phyloP scores from a whole-genome alignment of 2,329 filamentous ascomycete genomes.

The Thielaviopsis euricoi region DNA sequence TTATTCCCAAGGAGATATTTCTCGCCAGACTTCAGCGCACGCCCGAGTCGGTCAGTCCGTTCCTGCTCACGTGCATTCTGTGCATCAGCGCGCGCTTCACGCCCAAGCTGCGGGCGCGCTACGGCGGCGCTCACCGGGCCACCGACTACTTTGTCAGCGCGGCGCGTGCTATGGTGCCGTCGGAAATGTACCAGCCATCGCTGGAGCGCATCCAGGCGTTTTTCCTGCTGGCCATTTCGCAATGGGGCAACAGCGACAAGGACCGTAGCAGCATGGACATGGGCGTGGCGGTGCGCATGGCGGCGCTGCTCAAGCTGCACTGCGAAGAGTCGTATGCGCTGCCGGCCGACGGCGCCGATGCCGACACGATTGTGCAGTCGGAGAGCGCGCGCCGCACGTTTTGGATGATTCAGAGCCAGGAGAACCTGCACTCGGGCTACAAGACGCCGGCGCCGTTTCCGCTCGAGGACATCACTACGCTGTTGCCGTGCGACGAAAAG shows the following conservation, averaged over 20 bases:
- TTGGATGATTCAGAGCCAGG: slow-evolving; percentile 23
- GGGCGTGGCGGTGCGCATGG: slow-evolving; percentile 23
- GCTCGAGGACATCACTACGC: slow-evolving; percentile 20
- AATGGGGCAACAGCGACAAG: slow-evolving; percentile 21
- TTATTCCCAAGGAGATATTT: slow-evolving; percentile 19
- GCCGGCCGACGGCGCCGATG: slow-evolving; percentile 15
- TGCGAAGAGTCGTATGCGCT: slow-evolving; percentile 22
- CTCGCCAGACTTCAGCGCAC: slow-evolving; percentile 15
- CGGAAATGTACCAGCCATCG: slow-evolving; percentile 18
- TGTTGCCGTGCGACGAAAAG: slow-evolving; percentile 21
- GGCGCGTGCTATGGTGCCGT: slow-evolving; percentile 15
- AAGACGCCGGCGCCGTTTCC: slow-evolving; percentile 20
- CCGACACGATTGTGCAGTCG: slow-evolving; percentile 16
- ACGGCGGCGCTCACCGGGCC: slow-evolving; percentile 15
- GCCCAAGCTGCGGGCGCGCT: slow-evolving; percentile 15
- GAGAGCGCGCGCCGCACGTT: slow-evolving; percentile 22
- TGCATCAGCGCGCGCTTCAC: slow-evolving; percentile 20
- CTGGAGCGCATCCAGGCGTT: slow-evolving; percentile 19
- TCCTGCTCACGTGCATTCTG: slow-evolving; percentile 18
- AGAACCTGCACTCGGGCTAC: slow-evolving; percentile 22
- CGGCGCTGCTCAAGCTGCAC: slow-evolving; percentile 20
- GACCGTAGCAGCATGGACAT: slow-evolving; percentile 21
- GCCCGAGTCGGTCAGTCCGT: slow-evolving; percentile 15
- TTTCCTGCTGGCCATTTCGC: slow-evolving; percentile 19
- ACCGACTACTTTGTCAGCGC: slow-evolving; percentile 17